Conservation (phyloP, 2,329 filamentous ascomycete genomes). For the Emmonsiellopsis sp. region DNA sequence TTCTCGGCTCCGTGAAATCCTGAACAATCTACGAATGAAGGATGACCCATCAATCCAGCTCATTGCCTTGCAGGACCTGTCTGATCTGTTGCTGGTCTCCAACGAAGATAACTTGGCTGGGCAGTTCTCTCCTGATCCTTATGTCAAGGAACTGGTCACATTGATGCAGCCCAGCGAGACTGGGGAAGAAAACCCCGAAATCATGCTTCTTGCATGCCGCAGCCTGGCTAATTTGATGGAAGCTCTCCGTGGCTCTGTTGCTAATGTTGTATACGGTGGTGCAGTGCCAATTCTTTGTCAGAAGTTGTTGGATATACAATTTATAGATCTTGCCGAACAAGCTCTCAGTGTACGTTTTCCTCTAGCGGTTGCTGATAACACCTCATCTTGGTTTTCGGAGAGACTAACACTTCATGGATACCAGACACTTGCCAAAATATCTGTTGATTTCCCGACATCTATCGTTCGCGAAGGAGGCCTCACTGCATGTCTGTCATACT, state of each 20-base stretch:
- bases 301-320: constrained; percentile 91
- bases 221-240: constrained; percentile 98
- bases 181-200: constrained; percentile 84
- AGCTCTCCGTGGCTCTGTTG: constrained; percentile 81
- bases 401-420: background rate
- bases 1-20: constrained; percentile 66
- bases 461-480: constrained; percentile 94
- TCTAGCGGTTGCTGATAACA: background rate
- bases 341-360: constrained; percentile 62
- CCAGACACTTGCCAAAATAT: constrained; percentile 89
- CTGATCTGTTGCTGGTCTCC: constrained; percentile 84
- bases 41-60: constrained; percentile 81
- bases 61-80: constrained; percentile 85
- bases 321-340: constrained; percentile 95
- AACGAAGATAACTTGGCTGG: constrained; percentile 95
- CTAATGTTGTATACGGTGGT: constrained; percentile 94
- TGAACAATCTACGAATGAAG: constrained; percentile 68
- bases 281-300: constrained; percentile 91
- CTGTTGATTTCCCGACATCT: constrained; percentile 84
- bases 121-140: constrained; percentile 87
- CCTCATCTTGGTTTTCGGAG: background rate
- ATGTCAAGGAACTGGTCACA: constrained; percentile 85
- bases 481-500: constrained; percentile 87
- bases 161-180: constrained; percentile 88
- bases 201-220: constrained; percentile 93